Evolutionary conservation across 345 rosid species (phyloP), one percentile per base, ranked within the genome.

Genomic region (Nasturtium officinale): DNA sequence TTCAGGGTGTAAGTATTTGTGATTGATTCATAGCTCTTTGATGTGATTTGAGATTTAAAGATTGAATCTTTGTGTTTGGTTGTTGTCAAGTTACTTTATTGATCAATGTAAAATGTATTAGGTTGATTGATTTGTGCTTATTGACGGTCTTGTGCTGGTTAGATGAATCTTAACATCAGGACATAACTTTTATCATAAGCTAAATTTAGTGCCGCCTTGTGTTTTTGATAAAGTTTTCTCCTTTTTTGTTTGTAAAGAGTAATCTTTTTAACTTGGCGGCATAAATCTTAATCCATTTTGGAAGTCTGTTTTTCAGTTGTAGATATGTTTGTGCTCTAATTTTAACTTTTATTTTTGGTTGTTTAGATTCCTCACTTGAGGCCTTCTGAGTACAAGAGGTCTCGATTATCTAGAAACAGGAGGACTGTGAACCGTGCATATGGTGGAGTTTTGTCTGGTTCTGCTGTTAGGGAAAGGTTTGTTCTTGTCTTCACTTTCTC

Each of bases 351-450:
- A 0, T 54, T 3, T 54, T 40, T 71, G 23, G 9, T 20, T 42
- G 4, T 47, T 30, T 80, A 91, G 97, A 89, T 91, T 76, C 96
- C 97, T 42, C 97, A 89, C 77, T 65, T 91, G 87, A 86, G 97
- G 80, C 97, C 97, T 9, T 69, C 96, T 61, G 88, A 91, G 61
- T 91, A 91, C 78, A 91, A 91, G 85, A 89, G 93, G 71, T 87
- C 96, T 35, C 78, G 96, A 46, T 79, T 89, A 61, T 65, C 96
- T 3, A 85, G 97, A 69, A 91, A 87, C 78, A 78, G 90, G 3
- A 85, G 96, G 61, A 87, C 97, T 2, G 97, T 91, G 56, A 91
- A 85, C 84, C 97, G 97, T 80, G 81, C 97, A 15, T 91, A 91
- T 16, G 96, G 97, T 28, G 97, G 97, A 2, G 96, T 91, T 29